Conservation (phyloP, 2,329 filamentous ascomycete species). For the Aspergillus japonicus region DNA sequence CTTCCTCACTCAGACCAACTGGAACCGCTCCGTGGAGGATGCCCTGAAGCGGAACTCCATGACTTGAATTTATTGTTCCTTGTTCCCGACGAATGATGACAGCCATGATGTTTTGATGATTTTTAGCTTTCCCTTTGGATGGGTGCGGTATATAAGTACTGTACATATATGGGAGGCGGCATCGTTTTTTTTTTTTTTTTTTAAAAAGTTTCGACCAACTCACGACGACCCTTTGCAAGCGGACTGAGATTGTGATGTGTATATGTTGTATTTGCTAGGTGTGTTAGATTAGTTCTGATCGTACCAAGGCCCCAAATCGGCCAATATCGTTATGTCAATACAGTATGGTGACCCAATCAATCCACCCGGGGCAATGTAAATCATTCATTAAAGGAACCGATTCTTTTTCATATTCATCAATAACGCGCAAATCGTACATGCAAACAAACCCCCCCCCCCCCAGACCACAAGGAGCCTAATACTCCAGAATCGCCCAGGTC, state of each 20-base stretch:
- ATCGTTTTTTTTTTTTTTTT: background rate
- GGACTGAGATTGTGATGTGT: background rate
- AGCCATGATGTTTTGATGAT: background rate
- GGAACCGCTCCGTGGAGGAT: constrained; percentile 60
- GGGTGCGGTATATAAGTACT: background rate
- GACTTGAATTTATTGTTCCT: constrained; percentile 1
- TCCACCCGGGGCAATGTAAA: background rate
- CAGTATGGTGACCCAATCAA: too few relatives aligned
- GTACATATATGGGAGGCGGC: background rate
- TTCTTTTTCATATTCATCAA: background rate
- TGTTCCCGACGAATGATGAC: background rate
- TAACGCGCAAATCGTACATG: background rate
- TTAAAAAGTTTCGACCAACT: background rate
- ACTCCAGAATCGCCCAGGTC: constrained; percentile 84
- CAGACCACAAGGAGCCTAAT: constrained; percentile 11
- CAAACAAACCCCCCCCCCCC: too few relatives aligned
- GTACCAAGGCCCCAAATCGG: too few relatives aligned
- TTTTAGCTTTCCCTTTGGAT: background rate
- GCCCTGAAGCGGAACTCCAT: constrained; percentile 56
- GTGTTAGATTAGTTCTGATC: background rate
- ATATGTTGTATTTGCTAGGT: background rate
- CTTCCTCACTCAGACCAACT: constrained; percentile 57
- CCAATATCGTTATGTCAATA: too few relatives aligned
- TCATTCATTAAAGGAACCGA: background rate
- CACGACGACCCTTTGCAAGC: background rate